Evolutionary conservation across 805 yeast genomes (phyloP), one percentile per base, ranked within the genome.

Genomic region (Brettanomyces sp.): DNA sequence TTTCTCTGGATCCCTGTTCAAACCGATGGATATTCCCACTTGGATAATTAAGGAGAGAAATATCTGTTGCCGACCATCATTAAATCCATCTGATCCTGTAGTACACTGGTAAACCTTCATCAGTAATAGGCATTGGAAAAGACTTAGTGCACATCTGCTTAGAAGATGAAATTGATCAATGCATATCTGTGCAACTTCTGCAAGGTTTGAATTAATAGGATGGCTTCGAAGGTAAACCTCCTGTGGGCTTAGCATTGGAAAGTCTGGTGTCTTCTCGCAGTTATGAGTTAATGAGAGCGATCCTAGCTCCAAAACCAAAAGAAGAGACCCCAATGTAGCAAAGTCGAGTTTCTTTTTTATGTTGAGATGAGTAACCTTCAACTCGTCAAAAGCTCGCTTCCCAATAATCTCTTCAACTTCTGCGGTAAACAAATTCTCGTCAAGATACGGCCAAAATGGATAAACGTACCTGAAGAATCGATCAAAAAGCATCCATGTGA

Each of bases 11-110:
- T 82, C 89, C 52, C 88, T 68, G 56, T 82, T 81, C 24, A 82
- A 56, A 0, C 89, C 90, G 51, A 82, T 70, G 36, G 82, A 71
- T 45, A 76, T 69, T 0, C 82, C 85, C 83, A 82, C 79, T 54
- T 80, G 86, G 13, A 80, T 62, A 30, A 80, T 65, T 62, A 78
- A 70, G 1, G 82, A 78, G 12, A 74, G 58, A 45, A 75, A 72
- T 6, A 78, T 73, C 53, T 73, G 80, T 2, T 79, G 70, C 43
- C 76, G 77, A 39, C 80, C 82, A 46, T 77, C 81, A 54, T 77
- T 84, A 4, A 67, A 65, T 2, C 74, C 70, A 54, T 77, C 81
- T 28, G 53, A 49, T 36, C 82, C 82, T 55, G 75, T 77, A 44
- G 59, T 65, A 33, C 60, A 66, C 50, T 63, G 74, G 58, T 79